Evolutionary conservation across 1,139 yeast species (phyloP), one percentile per base, ranked within the genome.

Genomic region (Saccharomycopsis crataegensis): DNA sequence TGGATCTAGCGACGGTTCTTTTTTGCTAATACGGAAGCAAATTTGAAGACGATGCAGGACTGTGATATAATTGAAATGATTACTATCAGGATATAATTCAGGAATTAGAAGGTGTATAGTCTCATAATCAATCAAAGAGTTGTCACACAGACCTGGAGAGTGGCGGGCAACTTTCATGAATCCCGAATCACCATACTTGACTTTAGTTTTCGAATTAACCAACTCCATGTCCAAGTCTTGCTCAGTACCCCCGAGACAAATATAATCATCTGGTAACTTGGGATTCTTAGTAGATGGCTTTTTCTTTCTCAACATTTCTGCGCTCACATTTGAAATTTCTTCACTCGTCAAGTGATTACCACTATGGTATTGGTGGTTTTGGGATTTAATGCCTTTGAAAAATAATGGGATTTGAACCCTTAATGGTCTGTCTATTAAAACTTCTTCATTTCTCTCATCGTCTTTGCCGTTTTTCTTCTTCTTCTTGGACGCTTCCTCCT

Each of bases 21-120:
- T 68, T 61, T 82, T 84, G 36, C 95, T 84, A 40, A 90, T 83
- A 56, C 96, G 72, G 60, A 90, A 77, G 62, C 89, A 82, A 5
- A 89, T 79, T 62, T 88, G 95, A 50, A 90, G 70, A 55, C 96
- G 75, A 67, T 90, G 97, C 60, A 78, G 76, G 33, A 88, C 76
- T 58, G 80, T 82, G 51, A 90, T 77, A 62, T 84, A 87, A 47
- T 85, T 77, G 62, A 79, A 85, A 62, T 83, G 80, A 16, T 83
- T 74, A 37, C 76, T 71, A 64, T 89, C 96, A 0, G 96, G 88
- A 58, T 82, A 79, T 40, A 82, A 65, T 7, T 79, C 65, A 41
- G 64, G 53, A 32, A 60, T 60, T 12, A 65, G 63, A 43, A 61
- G 62, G 37, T 59, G 58, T 42, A 62, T 56, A 9, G 66, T 62